These are phyloP conservation scores for Ceratocystis cacaofunesta DNA, from an alignment of 2,329 filamentous ascomycete species.

Conservation along the genomic window DNA sequence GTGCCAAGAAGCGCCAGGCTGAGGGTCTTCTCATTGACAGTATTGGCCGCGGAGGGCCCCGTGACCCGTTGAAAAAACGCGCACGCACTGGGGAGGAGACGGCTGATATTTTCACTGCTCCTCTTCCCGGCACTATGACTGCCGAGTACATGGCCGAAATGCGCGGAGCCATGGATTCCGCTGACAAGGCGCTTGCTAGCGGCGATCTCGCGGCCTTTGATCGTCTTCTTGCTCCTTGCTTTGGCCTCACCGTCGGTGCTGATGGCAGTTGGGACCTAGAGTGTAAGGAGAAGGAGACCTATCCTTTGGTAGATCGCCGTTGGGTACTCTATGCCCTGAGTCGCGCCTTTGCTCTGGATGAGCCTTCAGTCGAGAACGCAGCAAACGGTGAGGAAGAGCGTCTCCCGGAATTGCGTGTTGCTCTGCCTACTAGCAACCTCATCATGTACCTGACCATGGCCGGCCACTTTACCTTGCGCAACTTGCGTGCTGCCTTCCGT, in stretches of 20 bases:
- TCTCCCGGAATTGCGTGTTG: slow-evolving; percentile 22
- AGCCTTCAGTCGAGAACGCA: slow-evolving; percentile 25
- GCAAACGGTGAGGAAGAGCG: slow-evolving; percentile 21
- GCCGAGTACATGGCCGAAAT: slow-evolving; percentile 35
- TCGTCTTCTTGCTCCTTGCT: slow-evolving; percentile 33
- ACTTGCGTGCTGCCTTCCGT: slow-evolving; percentile 43
- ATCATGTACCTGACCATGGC: slow-evolving; percentile 44
- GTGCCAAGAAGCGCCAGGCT: slow-evolving; percentile 37
- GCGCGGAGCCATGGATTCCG: slow-evolving; percentile 30
- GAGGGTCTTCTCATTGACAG: slow-evolving; percentile 58
- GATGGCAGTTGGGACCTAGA: slow-evolving; percentile 22
- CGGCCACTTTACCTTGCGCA: slow-evolving; percentile 45
- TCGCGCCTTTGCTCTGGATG: slow-evolving; percentile 43
- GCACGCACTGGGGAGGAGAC: neutral
- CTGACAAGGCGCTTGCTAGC: slow-evolving; percentile 33
- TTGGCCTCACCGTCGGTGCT: slow-evolving; percentile 30
- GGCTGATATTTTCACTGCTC: slow-evolving; percentile 19
- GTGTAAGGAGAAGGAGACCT: slow-evolving; percentile 26
- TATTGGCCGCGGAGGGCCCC: slow-evolving; percentile 46
- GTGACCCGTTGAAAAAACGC: slow-evolving; percentile 22
- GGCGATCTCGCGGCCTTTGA: slow-evolving; percentile 37
- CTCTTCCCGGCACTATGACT: slow-evolving; percentile 36
- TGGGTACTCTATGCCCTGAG: slow-evolving; percentile 51
- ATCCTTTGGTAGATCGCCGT: slow-evolving; percentile 45
- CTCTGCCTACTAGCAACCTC: slow-evolving; percentile 38